Percentiles rank a stretch among this genome's conserved stretches.
Evolutionary conservation across 2,329 filamentous ascomycete species (phyloP).

Genomic region (Botrytis aclada): DNA sequence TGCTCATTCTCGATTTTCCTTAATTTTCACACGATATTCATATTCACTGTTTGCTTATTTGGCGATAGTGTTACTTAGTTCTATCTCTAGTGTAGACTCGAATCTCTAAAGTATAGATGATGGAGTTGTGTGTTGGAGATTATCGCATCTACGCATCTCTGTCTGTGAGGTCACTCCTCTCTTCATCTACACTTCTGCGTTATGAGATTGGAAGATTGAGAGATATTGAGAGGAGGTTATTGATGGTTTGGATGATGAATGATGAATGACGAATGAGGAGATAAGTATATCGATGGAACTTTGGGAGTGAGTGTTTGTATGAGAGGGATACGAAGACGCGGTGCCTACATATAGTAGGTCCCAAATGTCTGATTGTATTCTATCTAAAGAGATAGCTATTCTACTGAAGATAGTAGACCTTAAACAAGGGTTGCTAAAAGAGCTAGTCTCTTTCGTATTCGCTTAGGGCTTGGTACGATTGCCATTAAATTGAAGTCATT

Average conservation of each 20-base stretch:
- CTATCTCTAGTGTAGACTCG: fast-evolving
- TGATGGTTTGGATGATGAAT: not conserved
- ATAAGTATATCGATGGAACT: not conserved
- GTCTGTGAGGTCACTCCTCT: not conserved
- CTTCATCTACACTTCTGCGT: fast-evolving
- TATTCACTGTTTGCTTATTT: not conserved
- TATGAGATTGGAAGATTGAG: not conserved
- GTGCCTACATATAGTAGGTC: too few species aligned
- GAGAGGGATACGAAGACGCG: too few species aligned
- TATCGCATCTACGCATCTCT: not conserved
- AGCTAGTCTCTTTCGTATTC: too few species aligned
- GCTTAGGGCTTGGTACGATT: too few species aligned
- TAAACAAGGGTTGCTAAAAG: too few species aligned
- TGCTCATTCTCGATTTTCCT: too few species aligned
- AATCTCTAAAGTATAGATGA: not conserved
- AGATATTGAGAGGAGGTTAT: not conserved
- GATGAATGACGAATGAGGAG: not conserved
- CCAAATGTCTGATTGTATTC: too few species aligned
- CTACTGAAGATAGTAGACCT: too few species aligned
- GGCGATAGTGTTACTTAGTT: fast-evolving
- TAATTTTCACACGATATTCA: too few species aligned
- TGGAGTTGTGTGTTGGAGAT: not conserved
- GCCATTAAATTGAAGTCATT: too few species aligned
- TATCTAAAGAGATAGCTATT: too few species aligned
- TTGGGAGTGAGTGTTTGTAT: too few species aligned